A percentile compares a stretch with the other conserved stretches of the same genome.
phyloP scores from a whole-genome alignment of 164 flowering plant species.

The Piper longum region DNA sequence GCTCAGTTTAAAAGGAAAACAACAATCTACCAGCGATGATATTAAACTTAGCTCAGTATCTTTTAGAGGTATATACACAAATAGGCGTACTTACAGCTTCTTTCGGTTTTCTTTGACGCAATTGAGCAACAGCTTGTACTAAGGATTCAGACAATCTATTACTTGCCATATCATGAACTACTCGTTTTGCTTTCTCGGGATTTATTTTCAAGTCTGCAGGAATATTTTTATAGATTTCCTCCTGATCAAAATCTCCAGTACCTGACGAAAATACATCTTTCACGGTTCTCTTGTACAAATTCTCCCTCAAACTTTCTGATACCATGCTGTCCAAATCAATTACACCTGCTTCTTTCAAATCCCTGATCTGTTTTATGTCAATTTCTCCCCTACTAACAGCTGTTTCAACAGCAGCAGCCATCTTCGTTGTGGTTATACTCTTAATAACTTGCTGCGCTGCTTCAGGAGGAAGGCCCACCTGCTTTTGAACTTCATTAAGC shows the following conservation, averaged over 20 bases:
- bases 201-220: slow-evolving; percentile 67
- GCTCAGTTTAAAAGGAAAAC: too few species aligned
- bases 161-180: slow-evolving; percentile 66
- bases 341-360: slow-evolving; percentile 64
- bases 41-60: too few species aligned
- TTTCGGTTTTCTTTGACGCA: slow-evolving; percentile 59
- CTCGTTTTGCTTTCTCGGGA: slow-evolving; percentile 54
- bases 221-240: slow-evolving; percentile 65
- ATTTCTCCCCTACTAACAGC: slow-evolving; percentile 67
- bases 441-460: slow-evolving; percentile 75
- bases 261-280: slow-evolving; percentile 88
- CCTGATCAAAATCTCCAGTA: slow-evolving; percentile 88
- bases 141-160: slow-evolving; percentile 61
- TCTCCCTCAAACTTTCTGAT: slow-evolving; percentile 53
- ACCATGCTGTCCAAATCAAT: slow-evolving; percentile 52
- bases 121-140: slow-evolving; percentile 70
- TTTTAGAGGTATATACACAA: background rate
- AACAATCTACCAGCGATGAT: too few species aligned
- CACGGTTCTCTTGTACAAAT: slow-evolving; percentile 72
- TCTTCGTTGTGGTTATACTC: slow-evolving; percentile 66
- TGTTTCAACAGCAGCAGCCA: slow-evolving; percentile 78
- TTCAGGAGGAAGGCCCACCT: slow-evolving; percentile 69
- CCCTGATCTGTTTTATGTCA: slow-evolving; percentile 68
- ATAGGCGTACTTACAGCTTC: slow-evolving; percentile 52
- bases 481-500: slow-evolving; percentile 60